phyloP scores from a whole-genome alignment of 345 rosid species.

The Eucalyptus melliodora region DNA sequence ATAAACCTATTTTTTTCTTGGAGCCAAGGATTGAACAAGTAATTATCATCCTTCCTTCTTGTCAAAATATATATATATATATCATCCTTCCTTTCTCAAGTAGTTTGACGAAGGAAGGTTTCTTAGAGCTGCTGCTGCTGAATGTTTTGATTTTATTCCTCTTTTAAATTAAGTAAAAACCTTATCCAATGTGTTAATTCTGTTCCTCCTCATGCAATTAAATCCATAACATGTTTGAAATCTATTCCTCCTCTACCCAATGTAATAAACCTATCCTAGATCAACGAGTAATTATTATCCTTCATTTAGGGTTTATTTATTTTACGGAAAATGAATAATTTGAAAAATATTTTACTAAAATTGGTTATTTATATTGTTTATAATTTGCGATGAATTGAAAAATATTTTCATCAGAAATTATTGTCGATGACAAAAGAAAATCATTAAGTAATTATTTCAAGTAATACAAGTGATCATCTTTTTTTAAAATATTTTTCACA shows the following conservation, averaged over 20 bases:
- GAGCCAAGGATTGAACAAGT: background rate
- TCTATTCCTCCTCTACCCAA: background rate
- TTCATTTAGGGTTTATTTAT: background rate
- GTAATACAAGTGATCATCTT: background rate
- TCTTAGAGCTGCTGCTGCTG: background rate
- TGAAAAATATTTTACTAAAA: no score
- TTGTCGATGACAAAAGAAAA: fast-evolving
- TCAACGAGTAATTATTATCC: background rate
- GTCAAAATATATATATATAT: no score
- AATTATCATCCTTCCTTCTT: background rate
- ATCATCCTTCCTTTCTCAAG: background rate
- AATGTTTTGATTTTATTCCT: background rate
- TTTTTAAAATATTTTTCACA: no score
- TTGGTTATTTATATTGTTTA: no score
- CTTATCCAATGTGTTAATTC: background rate
- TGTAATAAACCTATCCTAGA: background rate
- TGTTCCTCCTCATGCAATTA: background rate
- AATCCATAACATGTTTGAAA: background rate
- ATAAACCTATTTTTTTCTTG: background rate
- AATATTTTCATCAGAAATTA: no score
- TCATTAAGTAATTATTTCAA: background rate
- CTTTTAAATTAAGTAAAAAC: background rate
- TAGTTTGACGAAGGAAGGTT: background rate
- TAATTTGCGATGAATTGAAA: no score
- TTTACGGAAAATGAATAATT: no score